Evolutionary conservation across 116 monocot species (phyloP), one percentile per base, ranked within the genome.

Genomic region (Iris pallida): DNA sequence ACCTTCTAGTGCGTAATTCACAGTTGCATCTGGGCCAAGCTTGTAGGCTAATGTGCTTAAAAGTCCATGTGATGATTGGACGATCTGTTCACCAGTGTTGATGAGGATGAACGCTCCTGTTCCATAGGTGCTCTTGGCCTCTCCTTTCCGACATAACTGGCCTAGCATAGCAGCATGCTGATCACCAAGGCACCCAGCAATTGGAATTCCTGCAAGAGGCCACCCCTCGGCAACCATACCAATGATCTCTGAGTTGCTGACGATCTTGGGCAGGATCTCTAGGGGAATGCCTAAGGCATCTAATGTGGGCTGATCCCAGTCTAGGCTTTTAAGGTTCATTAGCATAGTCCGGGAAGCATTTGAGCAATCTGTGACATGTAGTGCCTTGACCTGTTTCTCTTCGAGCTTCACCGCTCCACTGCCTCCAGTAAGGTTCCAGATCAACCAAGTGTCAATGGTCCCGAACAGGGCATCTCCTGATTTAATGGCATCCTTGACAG

Each of bases 391-490:
- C 5, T 66, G 67, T 30, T 30, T 30, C 30, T 30, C 30, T 30
- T 30, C 30, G 30, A 30, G 30, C 13, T 77, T 61, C 15, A 47
- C 66, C 1, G 66, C 59, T 17, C 72, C 80, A 10, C 57, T 42
- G 19, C 91, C 92, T 40, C 92, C 89, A 4, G 92, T 96, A 55
- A 96, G 89, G 72, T 96, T 96, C 96, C 92, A 96, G 47, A 96
- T 91, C 68, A 92, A 48, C 96, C 92, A 96, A 14, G 89, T 74
- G 68, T 96, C 96, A 14, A 96, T 72, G 0, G 96, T 96, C 46
- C 92, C 89, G 13, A 96, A 96, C 16, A 96, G 63, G 47, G 92
- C 92, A 60, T 96, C 96, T 4, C 91, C 92, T 8, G 72, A 52
- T 42, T 58, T 30, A 14, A 92, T 61, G 9, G 91, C 89, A 9